Conservation (phyloP, 2,329 filamentous ascomycete genomes). For the Colletotrichum musicola region DNA sequence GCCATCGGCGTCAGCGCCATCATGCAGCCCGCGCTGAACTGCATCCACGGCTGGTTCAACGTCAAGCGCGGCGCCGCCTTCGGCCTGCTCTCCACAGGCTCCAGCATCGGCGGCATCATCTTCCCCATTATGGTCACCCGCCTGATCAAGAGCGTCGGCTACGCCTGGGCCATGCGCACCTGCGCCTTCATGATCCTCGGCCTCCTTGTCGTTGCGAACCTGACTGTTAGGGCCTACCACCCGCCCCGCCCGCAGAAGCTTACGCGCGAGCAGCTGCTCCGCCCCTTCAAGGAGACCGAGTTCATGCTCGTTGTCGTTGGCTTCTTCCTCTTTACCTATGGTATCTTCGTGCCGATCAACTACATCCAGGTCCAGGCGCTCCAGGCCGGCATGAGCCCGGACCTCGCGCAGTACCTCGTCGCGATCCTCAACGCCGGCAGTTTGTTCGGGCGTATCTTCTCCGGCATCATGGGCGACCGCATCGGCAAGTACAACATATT, state of each 20-base stretch:
- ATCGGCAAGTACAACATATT: conserved; percentile 57
- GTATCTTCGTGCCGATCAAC: conserved; percentile 53
- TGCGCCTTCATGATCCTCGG: conserved; percentile 53
- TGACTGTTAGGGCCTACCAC: conserved; percentile 47
- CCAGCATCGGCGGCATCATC: conserved; percentile 54
- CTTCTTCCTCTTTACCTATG: conserved; percentile 52
- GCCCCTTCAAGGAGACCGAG: conserved; percentile 48
- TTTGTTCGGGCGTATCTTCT: conserved; percentile 52
- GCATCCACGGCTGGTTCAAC: conserved; percentile 51
- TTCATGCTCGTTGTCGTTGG: conserved; percentile 48
- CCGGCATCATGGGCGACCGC: conserved; percentile 51
- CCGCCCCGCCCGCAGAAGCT: conserved; percentile 46
- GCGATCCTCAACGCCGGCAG: conserved; percentile 55
- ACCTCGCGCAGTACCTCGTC: conserved; percentile 50
- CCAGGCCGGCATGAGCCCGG: conserved; percentile 44
- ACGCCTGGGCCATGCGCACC: conserved; percentile 55
- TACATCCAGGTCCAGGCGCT: conserved; percentile 50
- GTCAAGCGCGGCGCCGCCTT: conserved; percentile 51
- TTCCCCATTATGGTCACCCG: conserved; percentile 55
- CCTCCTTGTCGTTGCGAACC: conserved; percentile 49
- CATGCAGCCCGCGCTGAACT: conserved; percentile 50
- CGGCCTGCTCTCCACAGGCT: conserved; percentile 51
- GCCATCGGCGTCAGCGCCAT: conserved; percentile 52
- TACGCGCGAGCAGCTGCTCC: conserved; percentile 46
- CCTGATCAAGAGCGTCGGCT: conserved; percentile 52